phyloP scores from a whole-genome alignment of 345 rosid genomes.

The Ceriops tagal region DNA sequence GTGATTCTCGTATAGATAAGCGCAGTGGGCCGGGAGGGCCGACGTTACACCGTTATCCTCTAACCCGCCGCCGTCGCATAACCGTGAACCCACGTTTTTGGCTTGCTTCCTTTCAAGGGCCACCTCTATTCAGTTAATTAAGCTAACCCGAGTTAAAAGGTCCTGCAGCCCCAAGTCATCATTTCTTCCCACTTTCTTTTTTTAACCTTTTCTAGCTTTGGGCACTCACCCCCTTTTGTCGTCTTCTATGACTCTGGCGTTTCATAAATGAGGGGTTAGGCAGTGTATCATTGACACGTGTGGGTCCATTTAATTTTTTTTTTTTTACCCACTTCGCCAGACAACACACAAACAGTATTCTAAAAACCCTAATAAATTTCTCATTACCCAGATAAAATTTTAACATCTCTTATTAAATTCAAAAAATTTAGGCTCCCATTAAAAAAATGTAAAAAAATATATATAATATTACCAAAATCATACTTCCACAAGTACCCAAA shows the following conservation, averaged over 20 bases:
- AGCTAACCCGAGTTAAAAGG: constrained; percentile 21
- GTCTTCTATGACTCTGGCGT: constrained; percentile 19
- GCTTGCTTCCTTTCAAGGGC: constrained; percentile 1
- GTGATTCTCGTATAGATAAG: too few species aligned
- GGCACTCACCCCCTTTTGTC: constrained; percentile 16
- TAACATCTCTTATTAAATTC: neutral
- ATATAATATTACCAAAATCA: neutral
- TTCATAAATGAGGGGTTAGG: neutral
- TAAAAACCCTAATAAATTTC: too few species aligned
- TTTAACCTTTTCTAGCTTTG: neutral
- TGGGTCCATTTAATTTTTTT: neutral
- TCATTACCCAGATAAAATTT: neutral
- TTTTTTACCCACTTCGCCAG: neutral
- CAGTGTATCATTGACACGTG: constrained; percentile 20
- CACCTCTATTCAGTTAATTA: constrained; percentile 11
- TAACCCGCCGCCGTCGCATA: too few species aligned
- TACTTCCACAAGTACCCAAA: constrained; percentile 11
- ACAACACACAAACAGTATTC: too few species aligned
- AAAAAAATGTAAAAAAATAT: too few species aligned
- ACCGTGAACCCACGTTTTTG: neutral
- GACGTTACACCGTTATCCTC: neutral
- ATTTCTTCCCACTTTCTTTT: neutral
- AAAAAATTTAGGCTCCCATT: too few species aligned
- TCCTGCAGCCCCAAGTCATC: constrained; percentile 16
- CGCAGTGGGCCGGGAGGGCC: too few species aligned